These are phyloP conservation scores for Oryza nivara DNA, from an alignment of 176 grass and related monocot genomes.

Conservation along the genomic window DNA sequence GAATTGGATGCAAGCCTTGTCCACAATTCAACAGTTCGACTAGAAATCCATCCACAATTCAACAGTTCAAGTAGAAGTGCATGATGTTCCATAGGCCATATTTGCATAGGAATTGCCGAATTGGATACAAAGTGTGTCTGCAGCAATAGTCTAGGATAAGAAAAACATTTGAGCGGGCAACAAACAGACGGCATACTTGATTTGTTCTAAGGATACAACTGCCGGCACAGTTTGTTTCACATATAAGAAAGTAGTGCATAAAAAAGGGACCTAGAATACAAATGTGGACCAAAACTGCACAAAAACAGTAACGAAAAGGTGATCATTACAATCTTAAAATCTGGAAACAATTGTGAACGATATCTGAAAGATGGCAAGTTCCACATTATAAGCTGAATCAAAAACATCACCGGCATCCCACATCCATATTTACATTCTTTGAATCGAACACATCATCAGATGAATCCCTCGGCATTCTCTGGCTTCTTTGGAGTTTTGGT, in stretches of 20 bases:
- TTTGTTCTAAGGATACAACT: conserved; percentile 15
- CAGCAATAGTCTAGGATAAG: not conserved
- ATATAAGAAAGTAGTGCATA: conserved; percentile 9
- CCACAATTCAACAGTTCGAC: too few relatives aligned
- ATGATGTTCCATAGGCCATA: not conserved
- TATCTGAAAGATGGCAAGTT: conserved; percentile 9
- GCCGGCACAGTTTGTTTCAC: not conserved
- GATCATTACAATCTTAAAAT: not conserved
- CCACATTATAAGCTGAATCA: not conserved
- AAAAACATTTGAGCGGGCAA: too few relatives aligned
- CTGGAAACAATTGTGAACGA: conserved; percentile 1
- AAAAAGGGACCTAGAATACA: not conserved
- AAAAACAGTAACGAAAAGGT: not conserved
- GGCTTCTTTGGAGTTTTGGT: conserved; percentile 43
- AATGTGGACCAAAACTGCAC: not conserved
- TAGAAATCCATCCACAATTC: too few relatives aligned
- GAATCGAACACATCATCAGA: conserved; percentile 43
- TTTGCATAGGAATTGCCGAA: not conserved
- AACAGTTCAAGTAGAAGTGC: not conserved
- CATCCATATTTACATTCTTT: conserved; percentile 33
- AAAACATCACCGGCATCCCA: not conserved
- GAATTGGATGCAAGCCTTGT: not conserved
- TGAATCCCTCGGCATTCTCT: conserved; percentile 52
- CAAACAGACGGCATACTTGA: not conserved
- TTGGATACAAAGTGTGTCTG: not conserved